A percentile compares a stretch with the other conserved stretches of the same genome.
phyloP scores from a whole-genome alignment of 257 asterid genomes.

The Ajuga chamaepitys region DNA sequence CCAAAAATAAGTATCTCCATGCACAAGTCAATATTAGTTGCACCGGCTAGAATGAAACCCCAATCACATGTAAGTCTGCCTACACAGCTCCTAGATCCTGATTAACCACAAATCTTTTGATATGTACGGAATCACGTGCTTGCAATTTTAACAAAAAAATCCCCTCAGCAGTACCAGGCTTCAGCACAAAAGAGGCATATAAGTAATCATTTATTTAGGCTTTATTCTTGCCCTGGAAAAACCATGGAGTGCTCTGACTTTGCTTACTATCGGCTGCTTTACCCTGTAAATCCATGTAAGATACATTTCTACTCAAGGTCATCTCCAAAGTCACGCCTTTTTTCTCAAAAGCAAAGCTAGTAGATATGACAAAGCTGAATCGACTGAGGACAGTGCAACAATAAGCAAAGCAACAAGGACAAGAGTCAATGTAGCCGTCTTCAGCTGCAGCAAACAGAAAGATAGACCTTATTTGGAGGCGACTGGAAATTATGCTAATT shows the following conservation, averaged over 20 bases:
- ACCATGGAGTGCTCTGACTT: not conserved
- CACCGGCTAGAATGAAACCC: too few species aligned
- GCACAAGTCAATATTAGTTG: too few species aligned
- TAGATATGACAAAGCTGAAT: constrained; percentile 65
- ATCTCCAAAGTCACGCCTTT: constrained; percentile 31
- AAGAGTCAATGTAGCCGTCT: constrained; percentile 84
- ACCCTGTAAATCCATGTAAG: not conserved
- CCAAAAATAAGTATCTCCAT: too few species aligned
- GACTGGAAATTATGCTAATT: not conserved
- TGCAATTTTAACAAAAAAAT: not conserved
- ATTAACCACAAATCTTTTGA: too few species aligned
- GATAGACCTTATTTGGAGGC: constrained; percentile 6
- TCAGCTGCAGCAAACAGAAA: constrained; percentile 53
- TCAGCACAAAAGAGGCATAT: not conserved
- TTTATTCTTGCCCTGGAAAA: not conserved
- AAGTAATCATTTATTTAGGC: not conserved
- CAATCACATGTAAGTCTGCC: too few species aligned
- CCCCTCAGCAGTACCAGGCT: not conserved
- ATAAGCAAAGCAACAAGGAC: constrained; percentile 74
- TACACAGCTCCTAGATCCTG: too few species aligned
- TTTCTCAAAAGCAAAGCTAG: constrained; percentile 58
- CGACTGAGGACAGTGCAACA: constrained; percentile 67
- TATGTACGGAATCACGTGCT: too few species aligned
- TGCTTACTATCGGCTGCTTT: not conserved
- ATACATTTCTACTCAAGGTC: not conserved